Evolutionary conservation across 805 yeast genomes (phyloP).

Genomic region (Metahyphopichia silvanorum): DNA sequence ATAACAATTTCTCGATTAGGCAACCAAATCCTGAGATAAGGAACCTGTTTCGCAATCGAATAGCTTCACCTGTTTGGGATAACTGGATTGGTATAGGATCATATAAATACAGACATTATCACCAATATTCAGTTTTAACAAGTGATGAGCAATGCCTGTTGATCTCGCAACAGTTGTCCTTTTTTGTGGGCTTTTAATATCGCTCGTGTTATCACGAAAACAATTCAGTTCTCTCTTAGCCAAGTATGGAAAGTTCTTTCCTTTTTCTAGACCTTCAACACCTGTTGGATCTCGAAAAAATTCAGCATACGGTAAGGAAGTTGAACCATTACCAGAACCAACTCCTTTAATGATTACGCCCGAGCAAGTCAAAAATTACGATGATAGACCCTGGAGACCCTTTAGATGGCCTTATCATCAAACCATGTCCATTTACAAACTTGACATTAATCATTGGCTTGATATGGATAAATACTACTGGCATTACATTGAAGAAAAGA

Average conservation of each 20-base stretch:
- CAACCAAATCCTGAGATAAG: too few relatives aligned
- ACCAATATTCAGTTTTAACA: neutral
- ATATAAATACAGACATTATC: neutral
- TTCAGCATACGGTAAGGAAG: conserved; percentile 3
- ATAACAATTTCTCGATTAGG: too few relatives aligned
- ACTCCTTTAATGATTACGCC: conserved; percentile 63
- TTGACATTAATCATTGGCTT: conserved; percentile 74
- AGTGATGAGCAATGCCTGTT: too few relatives aligned
- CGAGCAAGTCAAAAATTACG: conserved; percentile 61
- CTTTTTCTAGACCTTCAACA: conserved; percentile 7
- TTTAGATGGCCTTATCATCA: conserved; percentile 80
- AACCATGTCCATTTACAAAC: conserved; percentile 69
- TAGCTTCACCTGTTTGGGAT: too few relatives aligned
- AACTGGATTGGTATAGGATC: too few relatives aligned
- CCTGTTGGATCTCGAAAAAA: conserved; percentile 4
- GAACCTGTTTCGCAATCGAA: too few relatives aligned
- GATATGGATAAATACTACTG: conserved; percentile 77
- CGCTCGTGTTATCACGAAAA: conserved; percentile 12
- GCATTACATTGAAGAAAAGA: conserved; percentile 62
- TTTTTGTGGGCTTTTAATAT: conserved; percentile 9
- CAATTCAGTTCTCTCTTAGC: conserved; percentile 5
- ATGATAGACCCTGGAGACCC: conserved; percentile 80
- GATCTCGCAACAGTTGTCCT: conserved; percentile 3
- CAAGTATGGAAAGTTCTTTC: conserved; percentile 6
- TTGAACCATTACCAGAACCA: conserved; percentile 38